These are phyloP conservation scores for Nicotiana attenuata DNA, from an alignment of 257 asterid genomes.

Conservation along the genomic window DNA sequence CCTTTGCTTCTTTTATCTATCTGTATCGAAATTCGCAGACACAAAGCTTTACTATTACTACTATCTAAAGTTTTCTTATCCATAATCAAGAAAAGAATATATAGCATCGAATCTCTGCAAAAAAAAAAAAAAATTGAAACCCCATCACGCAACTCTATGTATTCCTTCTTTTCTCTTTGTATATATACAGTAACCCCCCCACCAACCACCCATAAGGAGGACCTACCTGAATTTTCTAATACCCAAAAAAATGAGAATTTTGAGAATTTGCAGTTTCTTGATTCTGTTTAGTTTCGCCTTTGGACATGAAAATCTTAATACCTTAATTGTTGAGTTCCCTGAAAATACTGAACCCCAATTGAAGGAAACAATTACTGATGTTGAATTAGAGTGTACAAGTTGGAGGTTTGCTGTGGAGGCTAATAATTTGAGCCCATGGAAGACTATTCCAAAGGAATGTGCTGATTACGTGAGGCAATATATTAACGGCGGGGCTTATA, in stretches of 20 bases:
- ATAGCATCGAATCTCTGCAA: not conserved
- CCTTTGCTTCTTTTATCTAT: not conserved
- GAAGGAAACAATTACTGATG: conserved; percentile 20
- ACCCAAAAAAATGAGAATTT: conserved; percentile 25
- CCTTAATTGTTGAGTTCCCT: conserved; percentile 27
- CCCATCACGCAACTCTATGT: not conserved
- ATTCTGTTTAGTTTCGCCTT: conserved; percentile 28
- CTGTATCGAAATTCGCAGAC: not conserved
- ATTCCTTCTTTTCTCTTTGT: not conserved
- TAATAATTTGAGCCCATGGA: conserved; percentile 73
- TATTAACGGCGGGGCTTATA: conserved; percentile 43
- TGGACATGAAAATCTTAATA: conserved; percentile 19
- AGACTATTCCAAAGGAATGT: conserved; percentile 56
- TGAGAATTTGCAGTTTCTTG: conserved; percentile 18
- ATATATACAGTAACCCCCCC: not conserved
- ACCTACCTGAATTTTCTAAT: not conserved
- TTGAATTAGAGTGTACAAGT: conserved; percentile 46
- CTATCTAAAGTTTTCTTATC: not conserved
- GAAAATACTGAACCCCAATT: conserved; percentile 27
- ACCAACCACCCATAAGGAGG: not conserved
- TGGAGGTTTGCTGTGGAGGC: conserved; percentile 91
- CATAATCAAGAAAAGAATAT: not conserved
- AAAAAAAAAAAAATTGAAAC: not conserved
- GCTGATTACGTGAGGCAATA: conserved; percentile 60
- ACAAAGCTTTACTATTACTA: not conserved